Evolutionary conservation across 2,329 filamentous ascomycete genomes (phyloP), one percentile per base, ranked within the genome.

Genomic region (Trichoderma sp.): DNA sequence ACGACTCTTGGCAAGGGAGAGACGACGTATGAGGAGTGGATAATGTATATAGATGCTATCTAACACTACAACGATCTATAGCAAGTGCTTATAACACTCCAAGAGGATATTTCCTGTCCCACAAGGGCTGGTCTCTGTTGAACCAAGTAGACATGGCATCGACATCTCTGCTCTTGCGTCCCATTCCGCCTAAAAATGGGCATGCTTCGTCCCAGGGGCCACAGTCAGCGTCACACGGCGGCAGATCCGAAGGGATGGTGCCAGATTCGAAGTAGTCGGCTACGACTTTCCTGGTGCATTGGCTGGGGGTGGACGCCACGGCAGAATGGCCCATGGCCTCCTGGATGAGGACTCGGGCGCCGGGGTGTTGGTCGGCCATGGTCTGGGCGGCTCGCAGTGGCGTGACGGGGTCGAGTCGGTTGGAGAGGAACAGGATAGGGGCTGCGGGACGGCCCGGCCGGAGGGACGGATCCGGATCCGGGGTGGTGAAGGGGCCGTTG

Each of bases 381-480:
- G 71, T 75, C 6, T 76, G 85, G 81, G 80, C 86, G 83, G 75
- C 83, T 68, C 66, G 64, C 50, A 85, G 77, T 6, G 87, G 87
- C 31, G 87, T 88, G 12, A 87, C 85, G 14, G 87, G 87, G 74
- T 88, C 87, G 7, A 85, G 81, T 6, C 81, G 77, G 71, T 85
- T 86, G 12, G 84, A 82, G 4, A 88, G 76, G 78, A 87, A 87
- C 33, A 89, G 79, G 31, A 88, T 76, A 4, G 87, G 87, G 4
- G 84, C 84, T 0, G 80, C 80, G 0, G 87, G 87, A 53, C 77
- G 81, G 8, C 80, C 84, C 14, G 77, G 76, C 2, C 77, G 74
- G 3, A 79, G n/a, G 31, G 77, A 45, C 9, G 82, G 66, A 18
- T 81, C 77, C 3, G 79, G 50, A 35, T 75, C 16, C 1, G 82